Conservation (phyloP, 169 alveolate genomes). For the Plasmodium vivax region DNA sequence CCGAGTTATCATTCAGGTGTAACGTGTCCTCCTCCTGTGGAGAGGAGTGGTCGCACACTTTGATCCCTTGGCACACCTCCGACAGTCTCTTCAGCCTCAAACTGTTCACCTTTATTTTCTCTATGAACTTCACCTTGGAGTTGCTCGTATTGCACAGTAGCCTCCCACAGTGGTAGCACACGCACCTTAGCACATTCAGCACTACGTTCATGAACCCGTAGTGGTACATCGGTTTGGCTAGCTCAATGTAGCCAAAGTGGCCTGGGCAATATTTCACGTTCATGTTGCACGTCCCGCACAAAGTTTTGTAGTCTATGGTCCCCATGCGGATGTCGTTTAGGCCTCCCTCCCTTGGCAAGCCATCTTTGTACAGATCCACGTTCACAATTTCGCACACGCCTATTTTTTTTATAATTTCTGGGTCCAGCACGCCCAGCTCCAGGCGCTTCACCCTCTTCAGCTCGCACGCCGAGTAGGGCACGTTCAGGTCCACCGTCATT, state of each 20-base stretch:
- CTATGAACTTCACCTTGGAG: constrained; percentile 82
- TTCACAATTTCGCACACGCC: constrained; percentile 92
- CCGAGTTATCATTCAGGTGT: constrained; percentile 60
- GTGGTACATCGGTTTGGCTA: constrained; percentile 97
- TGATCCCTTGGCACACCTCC: constrained; percentile 77
- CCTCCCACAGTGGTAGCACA: constrained; percentile 96
- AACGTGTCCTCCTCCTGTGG: constrained; percentile 80
- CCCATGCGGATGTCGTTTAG: constrained; percentile 97
- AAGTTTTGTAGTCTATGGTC: constrained; percentile 93
- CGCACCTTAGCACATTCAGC: constrained; percentile 94
- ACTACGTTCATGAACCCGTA: constrained; percentile 94
- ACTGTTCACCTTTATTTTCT: constrained; percentile 78
- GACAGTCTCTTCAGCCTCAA: constrained; percentile 76
- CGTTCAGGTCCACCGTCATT: constrained; percentile 85
- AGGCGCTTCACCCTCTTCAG: constrained; percentile 87
- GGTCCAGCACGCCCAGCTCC: constrained; percentile 90
- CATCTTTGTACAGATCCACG: constrained; percentile 92
- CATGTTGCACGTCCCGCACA: constrained; percentile 96
- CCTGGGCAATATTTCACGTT: constrained; percentile 98
- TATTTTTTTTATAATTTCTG: constrained; percentile 87
- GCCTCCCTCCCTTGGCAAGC: constrained; percentile 93
- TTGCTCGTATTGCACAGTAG: constrained; percentile 90
- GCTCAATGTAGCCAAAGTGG: constrained; percentile 98
- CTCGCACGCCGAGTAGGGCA: constrained; percentile 89
- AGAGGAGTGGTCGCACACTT: constrained; percentile 82